Base-by-base conservation (phyloP, 371 early-diverging fungal species). In the Dichotomocladium elegans region DNA sequence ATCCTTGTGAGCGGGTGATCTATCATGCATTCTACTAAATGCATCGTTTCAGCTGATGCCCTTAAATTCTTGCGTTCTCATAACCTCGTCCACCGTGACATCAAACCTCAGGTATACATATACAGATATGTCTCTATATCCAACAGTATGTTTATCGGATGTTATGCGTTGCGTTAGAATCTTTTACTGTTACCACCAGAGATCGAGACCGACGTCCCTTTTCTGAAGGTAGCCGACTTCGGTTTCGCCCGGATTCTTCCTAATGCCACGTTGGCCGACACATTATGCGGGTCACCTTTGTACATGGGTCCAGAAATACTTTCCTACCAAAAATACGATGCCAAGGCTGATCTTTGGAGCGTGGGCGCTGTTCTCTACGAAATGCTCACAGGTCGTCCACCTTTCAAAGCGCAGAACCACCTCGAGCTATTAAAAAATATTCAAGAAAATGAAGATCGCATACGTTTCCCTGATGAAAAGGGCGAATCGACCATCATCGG, bases 271-370 rank as follows among this genome's bases (percentile, higher is more conserved):
- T 64, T 98, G 49, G 96, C 98, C 0, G 93, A 95, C 47, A 98
- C 98, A 0, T 75, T 97, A 15, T 98, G 98, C 52, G 98, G 98
- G 0, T 95, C 95, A 14, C 97, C 88, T 25, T 72, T 96, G 12
- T 97, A 97, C 63, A 97, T 97, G 98, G 97, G 95, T 0, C 97
- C 98, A 4, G 97, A 96, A 64, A 95, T 97, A 21, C 69, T 97
- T 22, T 85, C 89, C 9, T 91, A 92, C 46, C 90, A 93, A 63
- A 91, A 87, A 44, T 97, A 97, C 61, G 93, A 93, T 35, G 93
- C 95, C 17, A 90, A 89, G 61, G 95, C 94, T 0, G 99, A 99
- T 67, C 65, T 99, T 22, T 99, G 99, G 99, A 92, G 93, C 52
- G 85, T 98, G 7, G 99, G 99, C 2, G 90, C 94, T 7, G 93